phyloP scores from a whole-genome alignment of 768 basidiomycete species.

The Fomitopsis pulvina region DNA sequence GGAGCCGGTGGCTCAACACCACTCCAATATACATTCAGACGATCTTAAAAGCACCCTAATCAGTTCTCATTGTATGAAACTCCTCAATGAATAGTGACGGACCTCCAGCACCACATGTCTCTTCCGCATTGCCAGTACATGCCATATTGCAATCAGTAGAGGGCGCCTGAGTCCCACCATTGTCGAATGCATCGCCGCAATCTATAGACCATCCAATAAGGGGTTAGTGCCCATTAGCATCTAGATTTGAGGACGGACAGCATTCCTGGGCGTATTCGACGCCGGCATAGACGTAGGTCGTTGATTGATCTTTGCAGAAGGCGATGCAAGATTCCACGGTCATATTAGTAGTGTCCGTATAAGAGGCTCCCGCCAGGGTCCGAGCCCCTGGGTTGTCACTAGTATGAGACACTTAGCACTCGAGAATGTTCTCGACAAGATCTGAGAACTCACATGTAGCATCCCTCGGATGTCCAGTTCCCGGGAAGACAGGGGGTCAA shows the following conservation, averaged over 20 bases:
- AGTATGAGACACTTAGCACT: too few relatives aligned
- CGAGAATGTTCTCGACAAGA: background rate
- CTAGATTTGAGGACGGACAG: conserved; percentile 33
- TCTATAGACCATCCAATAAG: conserved; percentile 32
- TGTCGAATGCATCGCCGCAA: conserved; percentile 51
- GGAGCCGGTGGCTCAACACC: conserved; percentile 48
- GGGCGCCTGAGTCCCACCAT: conserved; percentile 38
- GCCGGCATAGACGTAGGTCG: conserved; percentile 54
- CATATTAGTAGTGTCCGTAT: conserved; percentile 44
- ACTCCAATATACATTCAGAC: conserved; percentile 60
- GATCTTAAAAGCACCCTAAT: conserved; percentile 22
- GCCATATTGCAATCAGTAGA: conserved; percentile 51
- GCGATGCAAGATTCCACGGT: conserved; percentile 48
- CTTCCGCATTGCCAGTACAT: conserved; percentile 51
- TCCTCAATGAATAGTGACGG: background rate
- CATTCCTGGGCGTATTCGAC: conserved; percentile 62
- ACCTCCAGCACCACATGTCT: conserved; percentile 55
- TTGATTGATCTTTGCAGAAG: conserved; percentile 35
- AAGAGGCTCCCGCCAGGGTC: conserved; percentile 45
- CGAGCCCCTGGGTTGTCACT: conserved; percentile 56
- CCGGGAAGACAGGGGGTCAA: conserved; percentile 8
- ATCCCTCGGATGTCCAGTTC: conserved; percentile 13
- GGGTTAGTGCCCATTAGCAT: background rate
- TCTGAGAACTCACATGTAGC: conserved; percentile 12
- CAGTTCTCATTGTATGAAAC: background rate